Evolutionary conservation across 768 basidiomycete species (phyloP).

Genomic region (Naganishia vishniacii): DNA sequence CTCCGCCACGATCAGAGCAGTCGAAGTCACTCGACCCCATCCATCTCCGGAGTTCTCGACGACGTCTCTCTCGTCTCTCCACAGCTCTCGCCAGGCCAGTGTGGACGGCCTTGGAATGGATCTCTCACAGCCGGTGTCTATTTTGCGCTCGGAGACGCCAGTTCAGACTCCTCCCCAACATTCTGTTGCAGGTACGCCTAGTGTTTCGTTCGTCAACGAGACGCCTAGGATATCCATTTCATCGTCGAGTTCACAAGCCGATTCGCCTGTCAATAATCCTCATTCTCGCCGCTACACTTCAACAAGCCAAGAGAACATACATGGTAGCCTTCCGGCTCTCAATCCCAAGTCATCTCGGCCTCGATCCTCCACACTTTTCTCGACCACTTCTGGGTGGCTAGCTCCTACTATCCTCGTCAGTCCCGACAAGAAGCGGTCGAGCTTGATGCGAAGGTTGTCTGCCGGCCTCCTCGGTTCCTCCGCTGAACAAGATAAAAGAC

Average conservation of each 20-base stretch:
- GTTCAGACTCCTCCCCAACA: not conserved
- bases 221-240: constrained; percentile 19
- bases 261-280: not conserved
- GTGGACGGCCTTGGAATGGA: not conserved
- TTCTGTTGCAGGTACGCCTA: not conserved
- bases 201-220: constrained; percentile 1
- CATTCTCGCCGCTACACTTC: not conserved
- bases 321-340: not conserved
- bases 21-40: not conserved
- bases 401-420: constrained; percentile 8
- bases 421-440: constrained; percentile 19
- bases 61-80: constrained; percentile 23
- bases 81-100: constrained; percentile 7
- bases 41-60: constrained; percentile 19
- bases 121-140: constrained; percentile 3
- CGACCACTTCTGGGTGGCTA: not conserved
- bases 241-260: not conserved
- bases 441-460: constrained; percentile 18
- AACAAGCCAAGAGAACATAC: constrained; percentile 2
- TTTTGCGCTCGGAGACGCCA: not conserved
- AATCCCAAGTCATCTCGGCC: not conserved
- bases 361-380: constrained; percentile 27
- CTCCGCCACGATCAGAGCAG: constrained; percentile 25
- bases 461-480: constrained; percentile 18
- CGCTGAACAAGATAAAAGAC: not conserved